Evolutionary conservation across 2,329 filamentous ascomycete species (phyloP).

Genomic region (Phaeophleospora eucalypticola): DNA sequence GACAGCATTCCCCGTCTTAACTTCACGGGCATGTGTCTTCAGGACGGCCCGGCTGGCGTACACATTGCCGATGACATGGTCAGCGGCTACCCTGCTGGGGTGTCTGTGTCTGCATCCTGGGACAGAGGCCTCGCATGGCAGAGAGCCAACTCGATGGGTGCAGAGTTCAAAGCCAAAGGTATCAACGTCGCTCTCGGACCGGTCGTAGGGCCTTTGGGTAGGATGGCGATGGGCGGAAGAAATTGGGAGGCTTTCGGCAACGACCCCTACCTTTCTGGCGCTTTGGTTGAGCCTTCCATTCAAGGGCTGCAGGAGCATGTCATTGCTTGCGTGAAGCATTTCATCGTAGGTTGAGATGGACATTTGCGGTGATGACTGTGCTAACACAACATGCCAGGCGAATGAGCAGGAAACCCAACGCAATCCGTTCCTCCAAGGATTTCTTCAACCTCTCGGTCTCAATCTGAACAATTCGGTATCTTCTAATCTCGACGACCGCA

Average conservation of each 20-base stretch:
- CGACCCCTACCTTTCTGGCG: conserved; percentile 47
- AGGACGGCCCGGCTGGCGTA: conserved; percentile 37
- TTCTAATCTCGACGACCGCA: conserved; percentile 29
- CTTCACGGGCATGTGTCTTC: conserved; percentile 40
- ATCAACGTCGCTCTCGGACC: conserved; percentile 30
- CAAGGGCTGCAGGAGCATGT: conserved; percentile 34
- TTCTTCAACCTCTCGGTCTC: conserved; percentile 17
- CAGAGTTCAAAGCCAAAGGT: conserved; percentile 31
- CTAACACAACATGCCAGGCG: too few relatives aligned
- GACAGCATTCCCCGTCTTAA: conserved; percentile 35
- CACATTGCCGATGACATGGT: conserved; percentile 43
- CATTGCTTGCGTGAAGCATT: conserved; percentile 34
- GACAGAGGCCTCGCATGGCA: conserved; percentile 32
- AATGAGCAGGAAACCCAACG: conserved; percentile 31
- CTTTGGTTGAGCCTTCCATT: conserved; percentile 23
- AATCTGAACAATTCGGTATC: conserved; percentile 41
- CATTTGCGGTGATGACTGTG: neutral
- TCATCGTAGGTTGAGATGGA: conserved; percentile 4
- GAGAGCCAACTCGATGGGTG: conserved; percentile 32
- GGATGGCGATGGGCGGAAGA: conserved; percentile 29
- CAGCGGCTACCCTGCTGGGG: conserved; percentile 36
- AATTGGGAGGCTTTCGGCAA: conserved; percentile 55
- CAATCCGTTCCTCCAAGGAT: conserved; percentile 18
- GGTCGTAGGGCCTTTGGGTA: conserved; percentile 29
- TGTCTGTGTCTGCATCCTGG: conserved; percentile 37